Evolutionary conservation across 768 basidiomycete genomes (phyloP).

Genomic region (Kwoniella europaea): DNA sequence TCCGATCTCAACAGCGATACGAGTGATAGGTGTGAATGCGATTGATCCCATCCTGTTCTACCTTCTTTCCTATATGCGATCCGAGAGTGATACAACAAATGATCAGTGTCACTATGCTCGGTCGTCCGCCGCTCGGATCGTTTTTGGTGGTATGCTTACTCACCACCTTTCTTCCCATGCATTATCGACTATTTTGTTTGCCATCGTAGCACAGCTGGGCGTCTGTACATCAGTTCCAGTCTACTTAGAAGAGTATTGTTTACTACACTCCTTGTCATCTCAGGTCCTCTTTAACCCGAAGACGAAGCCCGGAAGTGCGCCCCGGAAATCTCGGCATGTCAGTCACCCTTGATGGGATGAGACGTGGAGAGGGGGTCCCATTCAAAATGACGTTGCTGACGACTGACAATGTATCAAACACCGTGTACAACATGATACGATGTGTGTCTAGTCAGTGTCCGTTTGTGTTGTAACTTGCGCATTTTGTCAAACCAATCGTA

Average conservation of each 20-base stretch:
- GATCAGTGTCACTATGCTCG: too few relatives aligned
- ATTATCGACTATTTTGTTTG: background rate
- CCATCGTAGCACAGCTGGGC: background rate
- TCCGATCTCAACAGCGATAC: conserved; percentile 8
- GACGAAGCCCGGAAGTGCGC: background rate
- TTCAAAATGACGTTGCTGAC: background rate
- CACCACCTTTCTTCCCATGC: conserved; percentile 40
- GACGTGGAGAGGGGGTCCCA: background rate
- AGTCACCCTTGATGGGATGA: background rate
- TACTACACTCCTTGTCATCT: too few relatives aligned
- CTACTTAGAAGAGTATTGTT: too few relatives aligned
- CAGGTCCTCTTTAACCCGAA: too few relatives aligned
- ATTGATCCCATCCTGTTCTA: conserved; percentile 42
- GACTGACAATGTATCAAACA: background rate
- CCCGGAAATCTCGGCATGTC: background rate
- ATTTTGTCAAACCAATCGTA: too few relatives aligned
- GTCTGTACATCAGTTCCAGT: too few relatives aligned
- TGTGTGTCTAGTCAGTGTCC: too few relatives aligned
- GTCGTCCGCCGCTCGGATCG: too few relatives aligned
- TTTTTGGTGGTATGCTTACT: background rate
- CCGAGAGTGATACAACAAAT: too few relatives aligned
- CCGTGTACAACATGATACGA: too few relatives aligned
- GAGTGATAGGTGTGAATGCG: conserved; percentile 29
- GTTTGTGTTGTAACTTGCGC: too few relatives aligned
- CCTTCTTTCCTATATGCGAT: conserved; percentile 26